Evolutionary conservation across 345 rosid genomes (phyloP).

Genomic region (Eucalyptus virginea): DNA sequence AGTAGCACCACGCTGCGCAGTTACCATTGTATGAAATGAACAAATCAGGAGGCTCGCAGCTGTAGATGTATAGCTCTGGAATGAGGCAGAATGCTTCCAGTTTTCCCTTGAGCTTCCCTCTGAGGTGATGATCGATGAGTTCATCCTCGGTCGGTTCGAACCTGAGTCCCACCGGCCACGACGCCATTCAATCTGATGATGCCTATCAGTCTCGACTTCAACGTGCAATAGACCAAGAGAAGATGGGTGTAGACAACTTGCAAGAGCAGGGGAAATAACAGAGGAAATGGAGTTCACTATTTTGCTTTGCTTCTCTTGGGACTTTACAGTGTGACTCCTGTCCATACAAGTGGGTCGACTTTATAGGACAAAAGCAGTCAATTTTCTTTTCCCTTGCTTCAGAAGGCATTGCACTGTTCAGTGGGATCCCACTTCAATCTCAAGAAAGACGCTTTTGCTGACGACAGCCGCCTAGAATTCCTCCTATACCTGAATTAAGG

Average conservation of each 20-base stretch:
- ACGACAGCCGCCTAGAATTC: not conserved
- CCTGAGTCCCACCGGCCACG: not conserved
- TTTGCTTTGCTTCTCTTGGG: not conserved
- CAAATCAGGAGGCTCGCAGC: not conserved
- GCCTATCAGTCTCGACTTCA: not conserved
- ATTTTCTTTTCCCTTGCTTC: not conserved
- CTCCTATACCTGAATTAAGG: not conserved
- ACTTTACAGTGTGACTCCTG: not conserved
- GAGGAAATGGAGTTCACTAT: not conserved
- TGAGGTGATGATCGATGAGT: not conserved
- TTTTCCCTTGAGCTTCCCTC: not conserved
- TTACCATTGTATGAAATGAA: not conserved
- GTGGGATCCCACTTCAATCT: not conserved
- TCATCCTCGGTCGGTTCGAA: not conserved
- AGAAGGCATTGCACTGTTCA: not conserved
- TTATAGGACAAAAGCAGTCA: not conserved
- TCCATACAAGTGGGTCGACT: not conserved
- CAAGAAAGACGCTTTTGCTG: not conserved
- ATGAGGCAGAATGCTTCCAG: not conserved
- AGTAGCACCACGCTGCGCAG: not conserved
- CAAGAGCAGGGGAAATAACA: not conserved
- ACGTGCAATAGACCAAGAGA: not conserved
- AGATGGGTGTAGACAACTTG: not conserved
- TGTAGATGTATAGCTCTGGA: not conserved
- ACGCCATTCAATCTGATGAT: not conserved